A percentile compares a stretch with the other conserved stretches of the same genome.
Conservation (phyloP, 73 alveolate genomes). For the Tetrahymena elliotti region DNA sequence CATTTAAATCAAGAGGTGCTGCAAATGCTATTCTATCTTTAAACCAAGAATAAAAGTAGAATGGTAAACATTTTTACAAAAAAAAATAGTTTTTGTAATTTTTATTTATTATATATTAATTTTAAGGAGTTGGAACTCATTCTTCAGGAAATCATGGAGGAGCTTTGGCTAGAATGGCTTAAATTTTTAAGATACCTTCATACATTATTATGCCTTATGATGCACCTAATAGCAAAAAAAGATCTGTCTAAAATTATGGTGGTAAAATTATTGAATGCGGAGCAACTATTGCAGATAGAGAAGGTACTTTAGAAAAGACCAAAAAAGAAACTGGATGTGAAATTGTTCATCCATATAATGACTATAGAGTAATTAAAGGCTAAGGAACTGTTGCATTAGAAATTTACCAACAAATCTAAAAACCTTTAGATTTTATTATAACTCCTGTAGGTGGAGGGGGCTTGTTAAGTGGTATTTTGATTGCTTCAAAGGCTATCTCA, state of each 20-base stretch:
- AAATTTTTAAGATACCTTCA: neutral
- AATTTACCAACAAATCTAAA: neutral
- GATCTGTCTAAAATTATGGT: neutral
- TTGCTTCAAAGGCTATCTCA: neutral
- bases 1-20: conserved; percentile 7
- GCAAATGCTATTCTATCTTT: neutral
- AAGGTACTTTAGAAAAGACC: neutral
- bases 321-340: neutral
- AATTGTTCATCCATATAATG: neutral
- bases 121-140: neutral
- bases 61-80: neutral
- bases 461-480: neutral
- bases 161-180: neutral
- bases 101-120: neutral
- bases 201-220: neutral
- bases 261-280: neutral
- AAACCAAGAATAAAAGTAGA: neutral
- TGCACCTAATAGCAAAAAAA: neutral
- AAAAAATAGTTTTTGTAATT: neutral
- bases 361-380: neutral
- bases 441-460: neutral
- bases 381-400: neutral
- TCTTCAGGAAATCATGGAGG: conserved; percentile 1
- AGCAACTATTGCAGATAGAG: neutral
- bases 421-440: neutral